Evolutionary conservation across 441 rosid genomes (phyloP).

Genomic region (Metrosideros polymorpha): DNA sequence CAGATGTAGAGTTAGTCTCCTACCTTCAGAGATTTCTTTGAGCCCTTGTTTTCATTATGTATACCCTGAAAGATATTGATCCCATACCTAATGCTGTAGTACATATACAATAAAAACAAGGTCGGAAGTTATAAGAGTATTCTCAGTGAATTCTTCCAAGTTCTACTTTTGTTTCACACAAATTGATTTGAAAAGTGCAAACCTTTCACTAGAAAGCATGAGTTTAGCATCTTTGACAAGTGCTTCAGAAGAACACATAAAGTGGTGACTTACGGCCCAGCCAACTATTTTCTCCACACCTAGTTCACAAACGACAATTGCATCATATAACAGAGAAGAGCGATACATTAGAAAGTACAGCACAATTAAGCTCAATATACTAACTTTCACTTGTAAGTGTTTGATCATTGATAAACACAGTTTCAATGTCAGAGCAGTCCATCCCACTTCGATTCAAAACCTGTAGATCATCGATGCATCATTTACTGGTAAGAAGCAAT

Average conservation of each 20-base stretch:
- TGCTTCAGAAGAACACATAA: slow-evolving; percentile 63
- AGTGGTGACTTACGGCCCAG: slow-evolving; percentile 84
- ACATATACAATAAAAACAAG: background rate
- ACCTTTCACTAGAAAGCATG: slow-evolving; percentile 76
- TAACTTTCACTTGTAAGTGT: slow-evolving; percentile 69
- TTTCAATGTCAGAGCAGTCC: slow-evolving; percentile 75
- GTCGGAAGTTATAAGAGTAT: background rate
- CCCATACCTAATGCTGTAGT: slow-evolving; percentile 71
- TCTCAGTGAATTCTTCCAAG: background rate
- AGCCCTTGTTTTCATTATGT: slow-evolving; percentile 77
- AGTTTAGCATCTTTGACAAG: slow-evolving; percentile 58
- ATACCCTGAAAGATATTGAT: slow-evolving; percentile 65
- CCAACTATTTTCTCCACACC: slow-evolving; percentile 96
- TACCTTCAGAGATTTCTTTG: slow-evolving; percentile 94
- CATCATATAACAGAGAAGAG: background rate
- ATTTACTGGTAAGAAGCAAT: background rate
- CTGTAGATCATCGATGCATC: slow-evolving; percentile 12
- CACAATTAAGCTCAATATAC: slow-evolving; percentile 16
- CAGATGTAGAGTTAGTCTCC: background rate
- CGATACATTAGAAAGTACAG: background rate
- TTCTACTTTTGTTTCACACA: background rate
- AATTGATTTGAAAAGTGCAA: background rate
- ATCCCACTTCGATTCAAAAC: slow-evolving; percentile 57
- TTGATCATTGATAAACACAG: slow-evolving; percentile 68
- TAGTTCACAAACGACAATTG: slow-evolving; percentile 1